phyloP scores from a whole-genome alignment of 768 basidiomycete species.

The Mycena amicta region DNA sequence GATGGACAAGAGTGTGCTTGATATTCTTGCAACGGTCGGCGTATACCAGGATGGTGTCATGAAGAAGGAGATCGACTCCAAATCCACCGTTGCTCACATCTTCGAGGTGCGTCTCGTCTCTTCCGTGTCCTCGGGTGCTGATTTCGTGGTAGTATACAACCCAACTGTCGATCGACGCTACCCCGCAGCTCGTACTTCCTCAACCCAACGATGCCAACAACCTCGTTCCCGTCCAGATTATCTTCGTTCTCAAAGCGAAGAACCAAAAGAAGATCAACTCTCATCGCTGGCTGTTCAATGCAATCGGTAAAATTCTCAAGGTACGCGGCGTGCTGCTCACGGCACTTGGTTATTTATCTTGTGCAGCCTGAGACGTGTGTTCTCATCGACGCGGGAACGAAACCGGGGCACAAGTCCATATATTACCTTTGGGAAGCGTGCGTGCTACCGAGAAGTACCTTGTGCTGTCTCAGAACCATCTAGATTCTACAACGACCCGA shows the following conservation, averaged over 20 bases:
- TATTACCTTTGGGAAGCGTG: constrained; percentile 90
- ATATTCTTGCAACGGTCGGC: constrained; percentile 86
- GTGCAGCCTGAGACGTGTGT: constrained; percentile 86
- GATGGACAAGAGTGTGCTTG: constrained; percentile 94
- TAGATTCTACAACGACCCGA: constrained; percentile 70
- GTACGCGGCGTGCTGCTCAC: constrained; percentile 39
- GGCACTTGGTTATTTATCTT: not conserved
- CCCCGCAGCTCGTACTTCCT: constrained; percentile 89
- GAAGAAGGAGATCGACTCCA: constrained; percentile 89
- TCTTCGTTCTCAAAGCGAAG: constrained; percentile 88
- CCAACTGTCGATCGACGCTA: constrained; percentile 89
- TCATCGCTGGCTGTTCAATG: constrained; percentile 96
- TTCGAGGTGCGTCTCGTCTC: constrained; percentile 68
- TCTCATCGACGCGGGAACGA: constrained; percentile 93
- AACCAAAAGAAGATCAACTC: constrained; percentile 97
- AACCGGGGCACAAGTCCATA: constrained; percentile 94
- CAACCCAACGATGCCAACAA: constrained; percentile 90
- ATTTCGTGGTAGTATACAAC: constrained; percentile 80
- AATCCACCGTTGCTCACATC: constrained; percentile 90
- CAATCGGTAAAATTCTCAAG: constrained; percentile 79
- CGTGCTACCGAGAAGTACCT: not conserved
- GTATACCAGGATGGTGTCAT: constrained; percentile 95
- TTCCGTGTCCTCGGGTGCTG: not conserved
- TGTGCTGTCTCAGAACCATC: not conserved
- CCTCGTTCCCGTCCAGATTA: constrained; percentile 89